Evolutionary conservation across 345 rosid species (phyloP), one percentile per base, ranked within the genome.

Genomic region (Brassica cretica): DNA sequence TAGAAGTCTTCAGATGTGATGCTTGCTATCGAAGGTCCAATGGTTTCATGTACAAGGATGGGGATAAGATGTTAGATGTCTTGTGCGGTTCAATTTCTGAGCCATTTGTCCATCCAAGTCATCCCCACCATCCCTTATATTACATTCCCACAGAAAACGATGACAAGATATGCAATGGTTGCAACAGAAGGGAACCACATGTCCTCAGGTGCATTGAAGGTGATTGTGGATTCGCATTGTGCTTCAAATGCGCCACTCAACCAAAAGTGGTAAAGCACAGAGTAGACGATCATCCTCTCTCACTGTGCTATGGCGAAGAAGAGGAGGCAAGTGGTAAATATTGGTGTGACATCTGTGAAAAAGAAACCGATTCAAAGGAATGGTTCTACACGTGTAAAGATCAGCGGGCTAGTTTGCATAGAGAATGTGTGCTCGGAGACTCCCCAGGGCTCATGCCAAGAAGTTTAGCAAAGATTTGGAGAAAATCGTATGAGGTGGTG

Each of bases 161-260:
- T 0, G 6, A 2, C 21, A 19, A 19, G 10, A 5, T 5, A 8
- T 60, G 64, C 7, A 24, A 24, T 12, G 44, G 67, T 32, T 30
- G 67, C 67, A 1, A 32, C 21, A 0, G 0, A 1, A 0, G 0
- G 5, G 4, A 0, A 6, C 3, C 0, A 2, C 0, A 0, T 14
- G 39, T 63, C 5, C 21, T 63, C 14, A 3, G 1, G 10, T 63
- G 67, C 67, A 63, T 63, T 30, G 67, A 63, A 63, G 12, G 3
- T 15, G 8, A 2, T 6, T 63, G 67, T 63, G 6, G 14, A 30
- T 63, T 30, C 3, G 24, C 1, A 2, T 30, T 63, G 24, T 1
- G 10, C 2, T 7, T 63, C 3, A 8, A 1, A 0, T 63, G 44
- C 1, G 67, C 24, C 21, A 63, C 44, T 30, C 10, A 7, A 30